Evolutionary conservation across 2,329 filamentous ascomycete genomes (phyloP), one percentile per base, ranked within the genome.

Genomic region (Phaeoacremonium minimum): DNA sequence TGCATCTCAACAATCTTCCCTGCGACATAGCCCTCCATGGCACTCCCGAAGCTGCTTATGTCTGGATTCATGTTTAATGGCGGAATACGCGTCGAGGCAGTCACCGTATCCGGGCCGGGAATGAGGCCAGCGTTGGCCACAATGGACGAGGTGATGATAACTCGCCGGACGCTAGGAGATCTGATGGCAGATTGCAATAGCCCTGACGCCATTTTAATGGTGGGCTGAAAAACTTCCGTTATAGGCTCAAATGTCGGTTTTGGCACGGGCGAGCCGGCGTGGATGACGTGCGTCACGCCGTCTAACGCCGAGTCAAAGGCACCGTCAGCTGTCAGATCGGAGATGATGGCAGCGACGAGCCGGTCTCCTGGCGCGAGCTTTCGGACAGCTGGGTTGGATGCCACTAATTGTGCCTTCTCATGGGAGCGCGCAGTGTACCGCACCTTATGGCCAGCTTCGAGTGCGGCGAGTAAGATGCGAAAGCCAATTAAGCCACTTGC

Each of bases 401-500:
- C 32, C 4, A 56, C 49, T 1, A 30, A 9, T 7, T 22, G 28
- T 18, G 50, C 49, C 29, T 53, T 54, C 4, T 46, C 46, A 19
- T 50, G 44, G 2, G 47, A 52, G 11, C 53, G 44, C 2, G 38
- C 51, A 12, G 49, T 44, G 28, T 45, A 50, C 6, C 47, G 52
- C 4, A 55, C 51, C 8, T 40, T 48, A 17, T 53, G 40, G 12
- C 53, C 50, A 7, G 40, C 46, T 5, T 31, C 44, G 7, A 56
- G 42, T 33, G 47, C 46, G 5, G 31, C 41, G 5, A 53, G 42
- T 2, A 56, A 46, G 15, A 52, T 43, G 7, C 46, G 47, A 32
- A 56, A 55, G 17, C 53, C 53, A 26, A 56, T 46, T 12, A 53
- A 18, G 15, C 52, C 52, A 18, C 44, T 50, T 12, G 50, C 45